Percentiles rank a stretch among this genome's conserved stretches.
Evolutionary conservation across 2,329 filamentous ascomycete genomes (phyloP).

Genomic region (Chaetomium strumarium): DNA sequence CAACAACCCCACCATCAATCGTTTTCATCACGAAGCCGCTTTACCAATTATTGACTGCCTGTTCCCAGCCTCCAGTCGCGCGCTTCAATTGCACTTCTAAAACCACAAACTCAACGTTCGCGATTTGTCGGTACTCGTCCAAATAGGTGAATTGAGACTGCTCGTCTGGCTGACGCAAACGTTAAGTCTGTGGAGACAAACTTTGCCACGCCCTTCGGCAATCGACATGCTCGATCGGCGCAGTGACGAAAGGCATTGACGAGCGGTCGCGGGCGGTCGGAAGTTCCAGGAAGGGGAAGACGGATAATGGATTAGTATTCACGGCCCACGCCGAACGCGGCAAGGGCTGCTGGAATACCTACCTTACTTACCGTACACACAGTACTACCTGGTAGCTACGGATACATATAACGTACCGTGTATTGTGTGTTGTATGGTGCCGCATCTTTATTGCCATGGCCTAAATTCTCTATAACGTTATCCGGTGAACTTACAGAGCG

Average conservation of each 20-base stretch:
- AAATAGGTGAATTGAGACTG: too few species aligned
- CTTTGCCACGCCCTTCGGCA: background rate
- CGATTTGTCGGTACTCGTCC: too few species aligned
- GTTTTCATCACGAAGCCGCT: conserved; percentile 20
- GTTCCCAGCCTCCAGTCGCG: background rate
- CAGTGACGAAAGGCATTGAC: background rate
- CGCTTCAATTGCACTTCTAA: background rate
- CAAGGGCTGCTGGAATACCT: background rate
- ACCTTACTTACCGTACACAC: too few species aligned
- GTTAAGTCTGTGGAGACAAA: background rate
- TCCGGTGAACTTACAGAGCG: too few species aligned
- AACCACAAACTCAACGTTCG: too few species aligned
- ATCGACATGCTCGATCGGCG: background rate
- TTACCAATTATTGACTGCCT: conserved; percentile 19
- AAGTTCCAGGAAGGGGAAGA: conserved; percentile 9
- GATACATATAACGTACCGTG: too few species aligned
- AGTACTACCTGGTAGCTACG: too few species aligned
- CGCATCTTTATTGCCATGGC: too few species aligned
- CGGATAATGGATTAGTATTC: background rate
- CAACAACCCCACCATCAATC: conserved; percentile 7
- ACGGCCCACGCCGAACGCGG: conserved; percentile 1
- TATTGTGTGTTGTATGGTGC: too few species aligned
- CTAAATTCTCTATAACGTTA: too few species aligned
- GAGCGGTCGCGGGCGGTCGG: background rate
- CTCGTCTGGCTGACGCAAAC: too few species aligned